A percentile compares a stretch with the other conserved stretches of the same genome.
These are phyloP conservation scores for Halenospora varia DNA, from an alignment of 495 filamentous ascomycete species.

Conservation along the genomic window DNA sequence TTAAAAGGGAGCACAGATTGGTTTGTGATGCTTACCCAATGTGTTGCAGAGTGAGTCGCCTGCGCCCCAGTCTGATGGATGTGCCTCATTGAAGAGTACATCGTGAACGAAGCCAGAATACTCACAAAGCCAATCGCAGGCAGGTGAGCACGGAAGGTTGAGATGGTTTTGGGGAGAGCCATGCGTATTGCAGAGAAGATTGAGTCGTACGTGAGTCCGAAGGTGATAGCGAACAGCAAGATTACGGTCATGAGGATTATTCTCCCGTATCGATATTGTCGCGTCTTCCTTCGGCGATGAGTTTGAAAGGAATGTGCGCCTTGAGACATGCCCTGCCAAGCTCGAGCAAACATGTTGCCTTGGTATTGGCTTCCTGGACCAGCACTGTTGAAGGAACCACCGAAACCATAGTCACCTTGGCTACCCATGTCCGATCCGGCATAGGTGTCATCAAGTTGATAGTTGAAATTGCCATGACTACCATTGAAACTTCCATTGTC, in stretches of 20 bases:
- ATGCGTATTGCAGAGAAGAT: not conserved
- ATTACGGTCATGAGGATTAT: not conserved
- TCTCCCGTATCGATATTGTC: not conserved
- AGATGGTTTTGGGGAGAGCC: not conserved
- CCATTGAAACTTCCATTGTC: slow-evolving; percentile 6
- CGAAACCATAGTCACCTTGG: slow-evolving; percentile 6
- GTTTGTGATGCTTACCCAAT: no score
- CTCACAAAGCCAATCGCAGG: slow-evolving; percentile 10
- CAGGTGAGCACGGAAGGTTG: slow-evolving; percentile 2
- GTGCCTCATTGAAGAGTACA: slow-evolving; percentile 7
- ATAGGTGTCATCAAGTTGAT: slow-evolving; percentile 9
- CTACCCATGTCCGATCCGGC: not conserved
- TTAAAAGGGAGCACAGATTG: not conserved
- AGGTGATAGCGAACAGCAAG: slow-evolving; percentile 8
- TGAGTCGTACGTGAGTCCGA: slow-evolving; percentile 10
- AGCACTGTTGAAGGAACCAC: slow-evolving; percentile 2
- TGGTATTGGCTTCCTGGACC: slow-evolving; percentile 15
- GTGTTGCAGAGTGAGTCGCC: no score
- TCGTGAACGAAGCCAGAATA: slow-evolving; percentile 10
- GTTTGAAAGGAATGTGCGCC: not conserved
- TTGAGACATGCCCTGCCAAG: not conserved
- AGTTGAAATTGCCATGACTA: slow-evolving; percentile 6
- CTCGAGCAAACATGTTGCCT: slow-evolving; percentile 1
- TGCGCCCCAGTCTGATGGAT: no score
- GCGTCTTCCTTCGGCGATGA: not conserved